phyloP scores from a whole-genome alignment of 2,329 filamentous ascomycete species.

The Tolypocladium cylindrosporum region DNA sequence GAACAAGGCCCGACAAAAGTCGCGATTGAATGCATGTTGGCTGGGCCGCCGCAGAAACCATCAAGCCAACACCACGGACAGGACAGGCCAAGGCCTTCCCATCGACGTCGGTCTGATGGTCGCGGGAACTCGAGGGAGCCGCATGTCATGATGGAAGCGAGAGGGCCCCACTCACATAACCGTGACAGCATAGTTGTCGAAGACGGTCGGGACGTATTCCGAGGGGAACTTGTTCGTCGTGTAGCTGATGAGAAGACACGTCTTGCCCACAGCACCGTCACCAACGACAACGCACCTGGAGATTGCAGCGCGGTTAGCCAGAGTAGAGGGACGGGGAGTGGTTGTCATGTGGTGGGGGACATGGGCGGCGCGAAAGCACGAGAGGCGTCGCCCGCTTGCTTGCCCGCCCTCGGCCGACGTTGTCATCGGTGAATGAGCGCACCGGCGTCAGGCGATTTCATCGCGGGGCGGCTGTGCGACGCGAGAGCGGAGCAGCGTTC shows the following conservation, averaged over 20 bases:
- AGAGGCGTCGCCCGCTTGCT: not conserved
- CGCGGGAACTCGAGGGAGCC: not conserved
- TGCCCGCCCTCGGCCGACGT: not conserved
- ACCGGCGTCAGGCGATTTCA: not conserved
- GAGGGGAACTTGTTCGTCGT: constrained; percentile 99
- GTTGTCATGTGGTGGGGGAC: not conserved
- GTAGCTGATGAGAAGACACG: constrained; percentile 96
- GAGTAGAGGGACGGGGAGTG: not conserved
- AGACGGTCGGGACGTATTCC: constrained; percentile 98
- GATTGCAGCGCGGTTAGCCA: constrained; percentile 4
- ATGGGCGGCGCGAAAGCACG: not conserved
- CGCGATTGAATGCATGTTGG: not conserved
- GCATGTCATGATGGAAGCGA: constrained; percentile 4
- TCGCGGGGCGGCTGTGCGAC: not conserved
- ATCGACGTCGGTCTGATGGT: not conserved
- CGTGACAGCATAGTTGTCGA: constrained; percentile 99
- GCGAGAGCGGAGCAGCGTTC: not conserved
- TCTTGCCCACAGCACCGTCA: constrained; percentile 99
- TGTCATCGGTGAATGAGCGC: not conserved
- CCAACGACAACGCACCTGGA: constrained; percentile 93
- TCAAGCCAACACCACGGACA: not conserved
- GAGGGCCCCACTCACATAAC: constrained; percentile 71
- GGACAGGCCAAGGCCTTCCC: not conserved
- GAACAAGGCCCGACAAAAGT: constrained; percentile 1
- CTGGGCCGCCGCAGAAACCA: not conserved